These are phyloP conservation scores for Symbiotaphrina buchneri DNA, from an alignment of 495 filamentous ascomycete species.

Conservation along the genomic window DNA sequence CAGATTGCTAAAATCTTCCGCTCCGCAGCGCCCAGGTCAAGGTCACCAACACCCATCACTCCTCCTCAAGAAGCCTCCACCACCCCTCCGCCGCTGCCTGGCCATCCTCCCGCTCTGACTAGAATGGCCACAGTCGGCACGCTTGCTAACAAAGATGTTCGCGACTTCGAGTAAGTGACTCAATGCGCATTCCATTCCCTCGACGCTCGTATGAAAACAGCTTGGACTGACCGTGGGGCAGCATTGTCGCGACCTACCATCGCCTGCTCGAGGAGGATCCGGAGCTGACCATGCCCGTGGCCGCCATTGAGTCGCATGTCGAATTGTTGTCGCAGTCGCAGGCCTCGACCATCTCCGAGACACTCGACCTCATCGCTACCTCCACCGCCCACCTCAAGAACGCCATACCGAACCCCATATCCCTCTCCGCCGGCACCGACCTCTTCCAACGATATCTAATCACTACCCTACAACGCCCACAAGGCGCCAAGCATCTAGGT, in stretches of 20 bases:
- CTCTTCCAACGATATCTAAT: constrained; percentile 89
- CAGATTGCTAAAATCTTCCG: too few species aligned
- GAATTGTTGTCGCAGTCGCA: constrained; percentile 53
- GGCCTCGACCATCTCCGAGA: constrained; percentile 77
- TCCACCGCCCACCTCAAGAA: constrained; percentile 52
- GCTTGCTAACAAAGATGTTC: constrained; percentile 1
- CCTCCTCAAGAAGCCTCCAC: background rate
- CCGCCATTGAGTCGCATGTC: constrained; percentile 84
- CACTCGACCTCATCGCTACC: constrained; percentile 57
- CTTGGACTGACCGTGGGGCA: constrained; percentile 8
- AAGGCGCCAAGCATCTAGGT: constrained; percentile 11
- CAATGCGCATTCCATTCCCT: background rate
- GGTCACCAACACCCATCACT: too few species aligned
- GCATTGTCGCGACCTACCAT: constrained; percentile 30
- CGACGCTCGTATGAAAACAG: background rate
- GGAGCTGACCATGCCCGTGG: constrained; percentile 84
- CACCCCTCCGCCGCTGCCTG: background rate
- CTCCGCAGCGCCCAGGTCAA: too few species aligned
- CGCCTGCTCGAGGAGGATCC: constrained; percentile 36
- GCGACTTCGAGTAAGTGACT: constrained; percentile 3
- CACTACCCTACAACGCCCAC: constrained; percentile 33
- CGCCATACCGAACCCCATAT: constrained; percentile 66
- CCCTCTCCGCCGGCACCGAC: constrained; percentile 81
- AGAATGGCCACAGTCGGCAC: constrained; percentile 2
- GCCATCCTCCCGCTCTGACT: background rate